These are phyloP conservation scores for Paramecium biaurelia DNA, from an alignment of 73 alveolate genomes.

Conservation along the genomic window DNA sequence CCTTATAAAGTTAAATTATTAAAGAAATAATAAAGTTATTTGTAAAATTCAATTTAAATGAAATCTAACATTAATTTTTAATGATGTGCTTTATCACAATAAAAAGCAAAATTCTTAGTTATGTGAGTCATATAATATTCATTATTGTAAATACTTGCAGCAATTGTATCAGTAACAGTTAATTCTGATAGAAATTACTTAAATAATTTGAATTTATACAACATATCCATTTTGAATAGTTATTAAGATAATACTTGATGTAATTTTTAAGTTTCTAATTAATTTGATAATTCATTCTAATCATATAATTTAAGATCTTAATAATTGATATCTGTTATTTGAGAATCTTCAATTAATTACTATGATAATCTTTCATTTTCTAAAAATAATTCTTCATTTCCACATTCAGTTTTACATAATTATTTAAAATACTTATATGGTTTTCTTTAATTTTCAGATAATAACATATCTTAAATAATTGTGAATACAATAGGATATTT, in stretches of 20 bases:
- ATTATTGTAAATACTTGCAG: background rate
- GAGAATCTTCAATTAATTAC: background rate
- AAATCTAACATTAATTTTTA: background rate
- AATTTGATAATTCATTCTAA: background rate
- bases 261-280: background rate
- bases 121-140: background rate
- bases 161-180: background rate
- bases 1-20: background rate
- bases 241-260: background rate
- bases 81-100: slow-evolving; percentile 38
- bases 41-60: background rate
- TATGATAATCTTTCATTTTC: background rate
- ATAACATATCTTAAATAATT: slow-evolving; percentile 5
- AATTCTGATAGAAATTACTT: background rate
- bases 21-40: background rate
- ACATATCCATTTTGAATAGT: slow-evolving; percentile 18
- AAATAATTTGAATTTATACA: background rate
- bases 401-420: background rate
- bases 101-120: background rate
- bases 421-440: background rate
- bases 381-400: background rate
- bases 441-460: slow-evolving; percentile 12
- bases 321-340: background rate
- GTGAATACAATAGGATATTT: slow-evolving; percentile 33
- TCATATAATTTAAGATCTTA: slow-evolving; percentile 26